Percentiles rank a stretch among this genome's conserved stretches.
These are phyloP conservation scores for Fomitopsis palustris DNA, from an alignment of 1,284 basidiomycete genomes.

Conservation along the genomic window DNA sequence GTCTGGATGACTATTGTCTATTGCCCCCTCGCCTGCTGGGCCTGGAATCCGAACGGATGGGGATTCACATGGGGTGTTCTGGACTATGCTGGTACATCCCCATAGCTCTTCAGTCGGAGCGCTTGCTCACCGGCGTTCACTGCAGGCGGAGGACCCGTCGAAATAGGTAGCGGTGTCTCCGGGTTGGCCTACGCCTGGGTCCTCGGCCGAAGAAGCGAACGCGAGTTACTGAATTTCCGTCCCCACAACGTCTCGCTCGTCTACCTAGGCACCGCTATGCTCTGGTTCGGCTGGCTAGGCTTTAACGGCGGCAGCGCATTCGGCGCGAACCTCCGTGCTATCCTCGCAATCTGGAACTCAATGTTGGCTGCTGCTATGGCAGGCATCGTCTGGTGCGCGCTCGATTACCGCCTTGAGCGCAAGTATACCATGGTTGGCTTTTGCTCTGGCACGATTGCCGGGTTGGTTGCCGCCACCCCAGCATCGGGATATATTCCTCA, in stretches of 20 bases:
- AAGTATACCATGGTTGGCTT: constrained; percentile 89
- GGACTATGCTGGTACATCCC: constrained; percentile 67
- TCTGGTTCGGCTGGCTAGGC: constrained; percentile 87
- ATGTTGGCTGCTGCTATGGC: constrained; percentile 78
- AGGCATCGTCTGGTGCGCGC: constrained; percentile 85
- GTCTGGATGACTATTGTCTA: constrained; percentile 85
- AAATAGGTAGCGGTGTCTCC: constrained; percentile 86
- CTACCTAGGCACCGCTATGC: constrained; percentile 82
- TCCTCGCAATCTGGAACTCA: constrained; percentile 86
- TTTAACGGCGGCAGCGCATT: constrained; percentile 81
- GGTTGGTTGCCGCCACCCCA: constrained; percentile 89
- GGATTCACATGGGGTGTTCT: constrained; percentile 88
- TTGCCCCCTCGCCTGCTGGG: constrained; percentile 78
- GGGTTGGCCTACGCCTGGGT: constrained; percentile 90
- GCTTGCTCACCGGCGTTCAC: constrained; percentile 13
- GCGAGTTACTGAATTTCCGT: constrained; percentile 84
- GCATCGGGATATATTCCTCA: constrained; percentile 67
- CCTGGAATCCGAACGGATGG: constrained; percentile 82
- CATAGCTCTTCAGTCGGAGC: neutral
- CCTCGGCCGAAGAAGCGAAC: constrained; percentile 71
- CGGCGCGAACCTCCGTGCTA: constrained; percentile 86
- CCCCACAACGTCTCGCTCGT: constrained; percentile 93
- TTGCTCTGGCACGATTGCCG: constrained; percentile 76
- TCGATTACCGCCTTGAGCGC: constrained; percentile 82
- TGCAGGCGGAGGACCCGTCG: constrained; percentile 87